Conservation (phyloP, 768 basidiomycete genomes). For the Leccinum obscurum region DNA sequence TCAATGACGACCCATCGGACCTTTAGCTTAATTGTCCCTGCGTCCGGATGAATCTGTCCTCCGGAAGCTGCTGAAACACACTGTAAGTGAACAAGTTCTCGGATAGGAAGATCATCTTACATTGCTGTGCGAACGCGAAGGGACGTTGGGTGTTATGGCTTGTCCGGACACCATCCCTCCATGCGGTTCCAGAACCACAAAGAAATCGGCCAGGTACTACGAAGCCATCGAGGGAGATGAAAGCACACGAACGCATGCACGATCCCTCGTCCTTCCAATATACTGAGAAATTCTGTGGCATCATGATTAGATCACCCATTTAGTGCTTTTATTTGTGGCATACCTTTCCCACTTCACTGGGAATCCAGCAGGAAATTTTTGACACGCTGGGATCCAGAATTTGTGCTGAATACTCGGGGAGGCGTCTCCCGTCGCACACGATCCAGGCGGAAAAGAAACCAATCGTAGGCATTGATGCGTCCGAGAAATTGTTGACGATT, state of each 20-base stretch:
- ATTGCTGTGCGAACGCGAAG: slow-evolving; percentile 55
- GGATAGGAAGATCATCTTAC: slow-evolving; percentile 30
- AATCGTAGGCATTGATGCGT: slow-evolving; percentile 41
- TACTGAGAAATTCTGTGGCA: slow-evolving; percentile 52
- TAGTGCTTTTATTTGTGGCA: not conserved
- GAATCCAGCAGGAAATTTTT: slow-evolving; percentile 67
- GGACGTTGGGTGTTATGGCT: slow-evolving; percentile 53
- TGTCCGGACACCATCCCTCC: slow-evolving; percentile 53
- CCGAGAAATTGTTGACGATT: not conserved
- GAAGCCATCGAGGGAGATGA: slow-evolving; percentile 65
- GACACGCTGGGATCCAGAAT: slow-evolving; percentile 41
- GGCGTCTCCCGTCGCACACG: slow-evolving; percentile 44
- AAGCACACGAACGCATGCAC: slow-evolving; percentile 53
- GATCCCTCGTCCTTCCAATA: slow-evolving; percentile 66
- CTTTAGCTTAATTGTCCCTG: slow-evolving; percentile 55
- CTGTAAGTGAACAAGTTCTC: not conserved
- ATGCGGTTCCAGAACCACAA: slow-evolving; percentile 54
- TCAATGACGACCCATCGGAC: slow-evolving; percentile 39
- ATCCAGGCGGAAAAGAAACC: slow-evolving; percentile 74
- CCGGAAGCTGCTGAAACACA: slow-evolving; percentile 3
- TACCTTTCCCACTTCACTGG: slow-evolving; percentile 60
- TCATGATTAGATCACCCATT: slow-evolving; percentile 5
- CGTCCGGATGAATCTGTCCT: slow-evolving; percentile 35
- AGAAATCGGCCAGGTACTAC: slow-evolving; percentile 63
- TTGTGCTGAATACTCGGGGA: slow-evolving; percentile 58